Conservation (phyloP, 306 rosid genomes). For the Cicer cuneatum region DNA sequence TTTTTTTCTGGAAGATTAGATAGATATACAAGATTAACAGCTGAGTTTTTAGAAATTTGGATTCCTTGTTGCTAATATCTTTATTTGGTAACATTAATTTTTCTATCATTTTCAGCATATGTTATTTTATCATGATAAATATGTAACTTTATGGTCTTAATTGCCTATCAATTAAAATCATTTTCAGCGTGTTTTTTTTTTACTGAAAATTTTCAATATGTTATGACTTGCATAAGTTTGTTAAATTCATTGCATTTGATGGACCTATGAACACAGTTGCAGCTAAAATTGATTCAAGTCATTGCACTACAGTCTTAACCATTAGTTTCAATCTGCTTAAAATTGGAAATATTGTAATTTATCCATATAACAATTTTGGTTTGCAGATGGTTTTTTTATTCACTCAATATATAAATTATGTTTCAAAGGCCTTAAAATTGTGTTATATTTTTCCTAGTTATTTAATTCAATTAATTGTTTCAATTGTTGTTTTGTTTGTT, state of each 20-base stretch:
- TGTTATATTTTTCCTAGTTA: neutral
- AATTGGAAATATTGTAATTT: neutral
- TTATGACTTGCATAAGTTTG: constrained; percentile 3
- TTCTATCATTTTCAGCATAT: constrained; percentile 23
- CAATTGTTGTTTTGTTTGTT: constrained; percentile 45
- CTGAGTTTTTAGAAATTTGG: constrained; percentile 22
- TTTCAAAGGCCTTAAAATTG: constrained; percentile 23
- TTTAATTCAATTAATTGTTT: constrained; percentile 11
- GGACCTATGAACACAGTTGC: no score
- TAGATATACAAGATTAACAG: neutral
- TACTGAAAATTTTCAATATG: neutral
- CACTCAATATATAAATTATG: constrained; percentile 6
- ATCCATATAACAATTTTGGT: constrained; percentile 7
- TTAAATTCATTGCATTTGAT: neutral
- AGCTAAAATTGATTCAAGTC: no score
- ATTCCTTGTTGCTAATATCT: neutral
- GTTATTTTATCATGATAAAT: no score
- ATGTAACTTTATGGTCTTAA: no score
- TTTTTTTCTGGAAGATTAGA: constrained; percentile 11
- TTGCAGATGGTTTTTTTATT: constrained; percentile 15
- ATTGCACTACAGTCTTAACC: neutral
- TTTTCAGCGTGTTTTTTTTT: neutral
- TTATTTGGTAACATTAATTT: neutral
- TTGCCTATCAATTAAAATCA: no score
- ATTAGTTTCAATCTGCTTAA: constrained; percentile 9